A percentile compares a stretch with the other conserved stretches of the same genome.
phyloP scores from a whole-genome alignment of 495 filamentous ascomycete species.

The Niebla homalea region DNA sequence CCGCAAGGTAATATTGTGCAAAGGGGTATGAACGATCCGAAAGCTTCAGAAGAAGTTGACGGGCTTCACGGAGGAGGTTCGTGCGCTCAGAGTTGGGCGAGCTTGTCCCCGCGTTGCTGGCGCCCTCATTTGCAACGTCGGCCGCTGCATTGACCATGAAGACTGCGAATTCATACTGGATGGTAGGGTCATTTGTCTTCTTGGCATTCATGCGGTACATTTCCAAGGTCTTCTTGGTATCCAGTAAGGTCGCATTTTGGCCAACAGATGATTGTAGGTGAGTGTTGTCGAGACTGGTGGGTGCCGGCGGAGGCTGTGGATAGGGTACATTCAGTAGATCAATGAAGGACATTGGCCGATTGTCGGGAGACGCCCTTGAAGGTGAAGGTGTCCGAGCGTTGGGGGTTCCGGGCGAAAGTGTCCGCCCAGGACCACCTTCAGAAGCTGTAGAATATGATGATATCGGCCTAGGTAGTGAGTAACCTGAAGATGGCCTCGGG shows the following conservation, averaged over 20 bases:
- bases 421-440: conserved; percentile 50
- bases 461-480: conserved; percentile 54
- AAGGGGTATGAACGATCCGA: conserved; percentile 82
- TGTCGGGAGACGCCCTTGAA: conserved; percentile 53
- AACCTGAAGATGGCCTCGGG: conserved; percentile 54
- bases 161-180: conserved; percentile 90
- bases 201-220: conserved; percentile 96
- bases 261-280: conserved; percentile 67
- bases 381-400: conserved; percentile 45
- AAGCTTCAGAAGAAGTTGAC: conserved; percentile 73
- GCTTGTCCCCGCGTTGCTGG: conserved; percentile 21
- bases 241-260: conserved; percentile 75
- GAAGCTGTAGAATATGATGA: conserved; percentile 62
- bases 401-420: conserved; percentile 38
- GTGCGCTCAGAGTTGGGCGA: conserved; percentile 29
- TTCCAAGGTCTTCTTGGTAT: conserved; percentile 81
- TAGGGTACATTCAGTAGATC: conserved; percentile 84
- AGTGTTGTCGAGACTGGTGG: conserved; percentile 63
- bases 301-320: conserved; percentile 66
- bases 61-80: conserved; percentile 75
- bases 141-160: conserved; percentile 82
- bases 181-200: conserved; percentile 77
- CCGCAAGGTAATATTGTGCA: conserved; percentile 92
- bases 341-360: conserved; percentile 65
- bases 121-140: conserved; percentile 36